Percentiles rank a stretch among this genome's conserved stretches.
Conservation (phyloP, 2,329 filamentous ascomycete genomes). For the Hirsutella minnesotensis region DNA sequence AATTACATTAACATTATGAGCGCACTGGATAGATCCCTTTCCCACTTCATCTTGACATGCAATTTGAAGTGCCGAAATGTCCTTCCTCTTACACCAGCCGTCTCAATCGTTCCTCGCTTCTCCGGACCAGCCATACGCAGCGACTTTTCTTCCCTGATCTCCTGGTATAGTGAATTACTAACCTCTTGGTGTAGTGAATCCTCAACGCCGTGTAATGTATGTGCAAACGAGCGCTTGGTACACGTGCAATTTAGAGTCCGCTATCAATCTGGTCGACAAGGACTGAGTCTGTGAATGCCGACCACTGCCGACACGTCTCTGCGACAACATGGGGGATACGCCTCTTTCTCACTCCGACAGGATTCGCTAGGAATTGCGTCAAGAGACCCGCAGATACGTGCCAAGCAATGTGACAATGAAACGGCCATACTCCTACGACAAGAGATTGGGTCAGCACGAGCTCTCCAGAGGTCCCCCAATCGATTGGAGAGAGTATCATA, state of each 20-base stretch:
- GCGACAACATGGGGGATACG: conserved; percentile 32
- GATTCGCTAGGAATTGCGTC: conserved; percentile 35
- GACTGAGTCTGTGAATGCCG: conserved; percentile 31
- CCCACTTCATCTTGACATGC: no score
- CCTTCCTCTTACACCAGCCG: no score
- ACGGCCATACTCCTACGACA: conserved; percentile 32
- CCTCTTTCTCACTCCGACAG: conserved; percentile 24
- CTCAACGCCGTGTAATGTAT: no score
- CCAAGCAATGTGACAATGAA: conserved; percentile 47
- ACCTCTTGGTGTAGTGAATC: no score
- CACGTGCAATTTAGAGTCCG: conserved; percentile 28
- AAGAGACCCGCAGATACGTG: conserved; percentile 42
- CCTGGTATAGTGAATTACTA: no score
- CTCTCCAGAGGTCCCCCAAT: background rate
- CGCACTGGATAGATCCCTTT: no score
- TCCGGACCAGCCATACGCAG: no score
- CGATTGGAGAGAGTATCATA: conserved; percentile 7
- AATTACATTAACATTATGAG: no score
- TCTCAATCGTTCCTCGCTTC: no score
- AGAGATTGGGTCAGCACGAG: background rate
- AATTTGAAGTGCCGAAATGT: no score
- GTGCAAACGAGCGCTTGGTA: no score
- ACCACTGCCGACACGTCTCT: conserved; percentile 42
- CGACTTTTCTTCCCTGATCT: no score
- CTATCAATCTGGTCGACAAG: conserved; percentile 42